Base-by-base conservation (phyloP, 2,329 filamentous ascomycete species). In the Cercospora berteroae region DNA sequence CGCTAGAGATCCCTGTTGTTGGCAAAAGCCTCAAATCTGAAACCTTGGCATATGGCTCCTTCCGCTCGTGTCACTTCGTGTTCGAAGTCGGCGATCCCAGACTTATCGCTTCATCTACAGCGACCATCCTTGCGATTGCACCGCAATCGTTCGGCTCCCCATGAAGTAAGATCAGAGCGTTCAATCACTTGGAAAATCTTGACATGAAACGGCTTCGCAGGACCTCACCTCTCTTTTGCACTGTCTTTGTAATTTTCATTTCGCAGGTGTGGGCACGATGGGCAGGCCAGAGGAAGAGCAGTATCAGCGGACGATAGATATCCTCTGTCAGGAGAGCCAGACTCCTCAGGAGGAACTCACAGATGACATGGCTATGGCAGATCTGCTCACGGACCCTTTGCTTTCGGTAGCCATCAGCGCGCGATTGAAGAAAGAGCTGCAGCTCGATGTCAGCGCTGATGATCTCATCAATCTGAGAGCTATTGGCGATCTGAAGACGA, bases 261-360 rank as follows among this genome's bases (percentile, higher is more conserved):
- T 8, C 29, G 55, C 8, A 10, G 16, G 9, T 20, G 25, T 23
- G 55, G 27, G 29, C 55, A 23, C 8, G 31, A 64, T 64, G 61
- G 33, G 20, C 25, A 57, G 23, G 16, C 23, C 23, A 36, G 31
- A 39, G 52, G 50, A 57, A 16, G 31, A 36, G 31, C 61, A 64
- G 27, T 64, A 64, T 23, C 61, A 64, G 52, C 61, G 50, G 16
- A 64, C 61, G 12, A 64, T 64, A n/a, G 50, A 58, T 3, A 64
- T 64, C 10, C 61, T 64, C 3, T 64, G 61, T n/a, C 61, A 64
- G n/a, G 50, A 58, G 25, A 57, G 61, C 18, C 50, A 42, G 7
- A 48, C 61, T 29, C 61, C 61, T 5, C 31, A 56, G 10, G 61
- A 64, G 2, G 61, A 64, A 31, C 52, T 64, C 31, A 57, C 50